A percentile compares a stretch with the other conserved stretches of the same genome.
These are phyloP conservation scores for Cornus kousa DNA, from an alignment of 148 eudicot species.

Conservation along the genomic window DNA sequence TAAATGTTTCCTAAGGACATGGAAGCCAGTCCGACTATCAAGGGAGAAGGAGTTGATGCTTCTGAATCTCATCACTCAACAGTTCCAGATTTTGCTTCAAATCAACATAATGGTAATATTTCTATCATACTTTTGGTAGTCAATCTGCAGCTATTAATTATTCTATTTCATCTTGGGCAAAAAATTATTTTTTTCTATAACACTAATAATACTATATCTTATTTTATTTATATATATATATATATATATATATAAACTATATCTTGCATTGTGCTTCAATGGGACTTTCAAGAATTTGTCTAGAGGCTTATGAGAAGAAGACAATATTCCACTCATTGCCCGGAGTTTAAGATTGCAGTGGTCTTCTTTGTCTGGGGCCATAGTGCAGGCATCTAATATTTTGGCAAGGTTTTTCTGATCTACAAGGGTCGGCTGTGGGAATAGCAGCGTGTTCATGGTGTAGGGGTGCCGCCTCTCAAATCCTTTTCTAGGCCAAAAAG, in stretches of 20 bases:
- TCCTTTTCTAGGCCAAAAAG: background rate
- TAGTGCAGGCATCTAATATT: too few species aligned
- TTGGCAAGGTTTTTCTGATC: background rate
- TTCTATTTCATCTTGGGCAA: background rate
- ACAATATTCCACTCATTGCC: too few species aligned
- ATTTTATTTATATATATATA: too few species aligned
- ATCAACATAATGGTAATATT: slow-evolving; percentile 20
- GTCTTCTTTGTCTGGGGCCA: too few species aligned
- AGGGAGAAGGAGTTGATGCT: slow-evolving; percentile 12
- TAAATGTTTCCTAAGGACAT: background rate
- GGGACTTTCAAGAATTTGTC: background rate
- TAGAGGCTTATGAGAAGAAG: background rate
- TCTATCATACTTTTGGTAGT: background rate
- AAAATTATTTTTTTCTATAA: background rate
- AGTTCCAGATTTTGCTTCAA: slow-evolving; percentile 15
- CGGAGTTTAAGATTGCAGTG: too few species aligned
- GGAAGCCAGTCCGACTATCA: slow-evolving; percentile 25
- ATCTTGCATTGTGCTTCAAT: background rate
- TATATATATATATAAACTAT: too few species aligned
- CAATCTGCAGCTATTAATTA: background rate
- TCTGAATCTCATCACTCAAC: background rate
- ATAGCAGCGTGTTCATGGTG: background rate
- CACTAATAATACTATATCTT: too few species aligned
- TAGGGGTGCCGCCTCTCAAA: background rate
- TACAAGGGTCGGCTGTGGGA: background rate